phyloP scores from a whole-genome alignment of 2,329 filamentous ascomycete genomes.

The Pestalotiopsis sp. region DNA sequence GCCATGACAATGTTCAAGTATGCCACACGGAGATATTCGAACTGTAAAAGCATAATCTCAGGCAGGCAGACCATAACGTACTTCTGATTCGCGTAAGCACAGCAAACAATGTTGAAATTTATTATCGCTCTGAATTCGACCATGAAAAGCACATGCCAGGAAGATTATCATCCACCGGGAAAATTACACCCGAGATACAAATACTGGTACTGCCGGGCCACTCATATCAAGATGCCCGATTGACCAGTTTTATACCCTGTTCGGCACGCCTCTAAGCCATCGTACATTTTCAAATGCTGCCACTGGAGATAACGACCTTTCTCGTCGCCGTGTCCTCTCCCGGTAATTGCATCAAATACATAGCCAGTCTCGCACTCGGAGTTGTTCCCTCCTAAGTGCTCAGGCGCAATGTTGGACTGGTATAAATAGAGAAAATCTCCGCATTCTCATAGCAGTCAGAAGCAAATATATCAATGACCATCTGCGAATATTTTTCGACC shows the following conservation, averaged over 20 bases:
- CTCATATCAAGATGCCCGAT: background rate
- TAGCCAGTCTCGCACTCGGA: constrained; percentile 30
- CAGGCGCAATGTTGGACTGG: constrained; percentile 35
- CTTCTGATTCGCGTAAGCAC: too few relatives aligned
- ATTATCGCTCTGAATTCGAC: too few relatives aligned
- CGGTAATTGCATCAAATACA: constrained; percentile 56
- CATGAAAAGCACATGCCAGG: too few relatives aligned
- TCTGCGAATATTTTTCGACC: constrained; percentile 48
- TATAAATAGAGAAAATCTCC: background rate
- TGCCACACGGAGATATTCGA: too few relatives aligned
- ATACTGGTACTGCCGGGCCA: background rate
- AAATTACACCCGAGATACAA: too few relatives aligned
- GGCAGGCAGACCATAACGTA: too few relatives aligned
- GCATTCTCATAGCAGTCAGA: background rate
- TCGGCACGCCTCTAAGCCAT: constrained; percentile 31
- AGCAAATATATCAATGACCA: constrained; percentile 23
- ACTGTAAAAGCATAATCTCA: too few relatives aligned
- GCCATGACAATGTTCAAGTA: too few relatives aligned
- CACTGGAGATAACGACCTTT: too few relatives aligned
- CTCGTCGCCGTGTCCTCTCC: too few relatives aligned
- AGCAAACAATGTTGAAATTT: too few relatives aligned
- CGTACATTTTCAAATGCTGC: constrained; percentile 49
- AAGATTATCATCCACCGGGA: too few relatives aligned
- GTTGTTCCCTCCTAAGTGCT: constrained; percentile 31
- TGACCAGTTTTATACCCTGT: constrained; percentile 9